Evolutionary conservation across 176 grass and related monocot genomes (phyloP), one percentile per base, ranked within the genome.

Genomic region (Musa troglodytarum): DNA sequence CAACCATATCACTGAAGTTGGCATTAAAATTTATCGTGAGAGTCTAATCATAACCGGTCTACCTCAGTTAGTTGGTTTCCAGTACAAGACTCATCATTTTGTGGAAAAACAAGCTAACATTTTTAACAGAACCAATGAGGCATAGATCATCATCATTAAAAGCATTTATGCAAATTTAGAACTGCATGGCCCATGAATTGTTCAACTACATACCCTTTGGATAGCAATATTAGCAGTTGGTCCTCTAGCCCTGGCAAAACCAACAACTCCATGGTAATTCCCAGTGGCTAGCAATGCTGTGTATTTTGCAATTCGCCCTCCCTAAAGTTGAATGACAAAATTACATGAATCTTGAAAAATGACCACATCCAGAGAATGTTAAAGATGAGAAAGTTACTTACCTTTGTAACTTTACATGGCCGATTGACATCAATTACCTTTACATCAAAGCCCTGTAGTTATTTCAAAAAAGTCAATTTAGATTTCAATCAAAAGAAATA

Each of bases 401-500:
- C 94, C 94, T 98, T 98, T 53, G 94, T 98, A 71, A 93, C 94
- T 89, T 98, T 98, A 74, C 88, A 90, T 76, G 90, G 93, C 68
- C 90, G 88, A 79, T 93, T 93, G 80, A 98, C 90, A 7, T 98
- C 79, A 49, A 98, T 98, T 67, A 93, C 88, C 78, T 93, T 98
- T 64, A 98, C 86, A 67, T 93, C 94, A 89, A 98, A 98, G 75
- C 94, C 94, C 94, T 98, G 77, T 26, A 13, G 69, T 77, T 55
- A 14, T 53, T 22, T 65, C 68, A 52, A 57, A 74, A 17, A 43
- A 74, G 14, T 55, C 4, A 15, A 77, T 77, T 6, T 21, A 52
- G 16, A 11, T 51, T 51, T 20, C 19, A 70, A 51, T 21, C 4
- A 43, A 43, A 51, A 50, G 26, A 20, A 70, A 50, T 8, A 8